Evolutionary conservation across 257 asterid species (phyloP).

Genomic region (Plantago major): DNA sequence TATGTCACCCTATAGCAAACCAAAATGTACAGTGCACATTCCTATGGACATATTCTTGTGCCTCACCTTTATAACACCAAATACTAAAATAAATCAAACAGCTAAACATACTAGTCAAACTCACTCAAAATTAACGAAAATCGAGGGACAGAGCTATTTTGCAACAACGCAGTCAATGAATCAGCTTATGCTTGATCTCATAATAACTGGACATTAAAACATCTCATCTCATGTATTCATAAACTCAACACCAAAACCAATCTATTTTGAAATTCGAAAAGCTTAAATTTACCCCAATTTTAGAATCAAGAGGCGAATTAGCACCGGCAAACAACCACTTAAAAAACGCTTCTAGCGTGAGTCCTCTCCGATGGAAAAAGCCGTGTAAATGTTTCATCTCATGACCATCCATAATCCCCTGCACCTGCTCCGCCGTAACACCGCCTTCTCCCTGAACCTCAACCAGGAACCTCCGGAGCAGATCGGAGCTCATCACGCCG

Average conservation of each 20-base stretch:
- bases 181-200: too few species aligned
- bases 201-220: too few species aligned
- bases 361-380: conserved; percentile 45
- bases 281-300: conserved; percentile 37
- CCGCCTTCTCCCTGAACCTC: conserved; percentile 59
- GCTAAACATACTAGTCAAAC: too few species aligned
- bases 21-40: too few species aligned
- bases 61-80: too few species aligned
- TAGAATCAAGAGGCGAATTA: conserved; percentile 55
- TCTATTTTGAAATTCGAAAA: too few species aligned
- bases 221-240: not conserved
- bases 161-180: too few species aligned
- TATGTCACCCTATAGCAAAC: too few species aligned
- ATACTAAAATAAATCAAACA: too few species aligned
- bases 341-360: conserved; percentile 46
- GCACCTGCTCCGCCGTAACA: conserved; percentile 55
- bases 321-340: conserved; percentile 47
- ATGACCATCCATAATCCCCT: conserved; percentile 36
- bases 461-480: conserved; percentile 51
- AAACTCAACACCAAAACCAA: not conserved
- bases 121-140: too few species aligned
- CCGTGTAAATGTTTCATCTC: conserved; percentile 39
- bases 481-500: conserved; percentile 44
- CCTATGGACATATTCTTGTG: too few species aligned
- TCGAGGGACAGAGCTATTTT: too few species aligned